Conservation (phyloP, 305 asterid species). For the Solanum hybrid region DNA sequence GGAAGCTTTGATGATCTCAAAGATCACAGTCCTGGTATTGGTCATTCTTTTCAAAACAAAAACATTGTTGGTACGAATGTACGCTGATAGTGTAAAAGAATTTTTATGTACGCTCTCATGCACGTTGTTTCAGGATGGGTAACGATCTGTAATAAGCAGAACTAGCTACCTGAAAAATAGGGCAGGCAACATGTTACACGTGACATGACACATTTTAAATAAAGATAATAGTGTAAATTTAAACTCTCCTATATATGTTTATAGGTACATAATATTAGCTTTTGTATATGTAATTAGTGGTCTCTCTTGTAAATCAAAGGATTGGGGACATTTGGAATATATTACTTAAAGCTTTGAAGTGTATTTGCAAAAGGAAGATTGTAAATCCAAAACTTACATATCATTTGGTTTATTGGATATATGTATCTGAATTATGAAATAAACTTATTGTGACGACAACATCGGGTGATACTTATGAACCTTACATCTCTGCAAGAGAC, state of each 20-base stretch:
- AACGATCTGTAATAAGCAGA: neutral
- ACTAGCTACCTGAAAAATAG: neutral
- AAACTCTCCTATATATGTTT: neutral
- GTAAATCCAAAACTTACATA: neutral
- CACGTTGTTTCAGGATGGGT: neutral
- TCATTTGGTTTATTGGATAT: neutral
- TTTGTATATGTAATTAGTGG: neutral
- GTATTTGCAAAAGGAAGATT: neutral
- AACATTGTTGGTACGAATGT: conserved; percentile 13
- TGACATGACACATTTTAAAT: neutral
- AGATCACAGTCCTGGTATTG: conserved; percentile 46
- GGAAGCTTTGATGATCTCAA: conserved; percentile 21
- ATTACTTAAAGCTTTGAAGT: neutral
- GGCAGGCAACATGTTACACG: neutral
- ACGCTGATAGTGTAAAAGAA: neutral
- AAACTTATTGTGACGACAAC: neutral
- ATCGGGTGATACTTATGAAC: neutral
- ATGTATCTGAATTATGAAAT: neutral
- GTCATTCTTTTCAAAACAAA: conserved; percentile 22
- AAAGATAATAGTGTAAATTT: neutral
- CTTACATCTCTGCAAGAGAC: neutral
- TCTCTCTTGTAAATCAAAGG: neutral
- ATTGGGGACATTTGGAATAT: neutral
- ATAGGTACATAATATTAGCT: neutral
- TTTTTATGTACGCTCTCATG: neutral